Conservation (phyloP, 768 basidiomycete species). For the Amyloporia xantha region DNA sequence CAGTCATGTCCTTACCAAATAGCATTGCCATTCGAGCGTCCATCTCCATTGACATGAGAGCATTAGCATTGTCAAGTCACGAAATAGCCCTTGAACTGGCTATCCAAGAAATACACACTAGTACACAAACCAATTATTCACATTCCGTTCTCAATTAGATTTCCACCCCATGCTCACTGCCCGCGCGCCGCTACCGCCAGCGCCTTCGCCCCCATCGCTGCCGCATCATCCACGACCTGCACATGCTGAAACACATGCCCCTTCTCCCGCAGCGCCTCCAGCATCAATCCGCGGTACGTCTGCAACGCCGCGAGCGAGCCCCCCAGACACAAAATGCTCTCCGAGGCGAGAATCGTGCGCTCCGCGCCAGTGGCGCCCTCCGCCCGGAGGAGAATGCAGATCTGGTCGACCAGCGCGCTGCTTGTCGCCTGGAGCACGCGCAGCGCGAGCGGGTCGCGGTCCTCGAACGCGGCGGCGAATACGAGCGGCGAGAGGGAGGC, state of each 20-base stretch:
- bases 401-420: conserved; percentile 48
- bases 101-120: neutral
- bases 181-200: conserved; percentile 28
- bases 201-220: conserved; percentile 55
- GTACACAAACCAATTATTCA: neutral
- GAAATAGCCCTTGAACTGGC: too few relatives aligned
- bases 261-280: conserved; percentile 47
- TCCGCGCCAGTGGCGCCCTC: conserved; percentile 12
- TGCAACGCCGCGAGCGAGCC: conserved; percentile 69
- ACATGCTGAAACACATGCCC: conserved; percentile 63
- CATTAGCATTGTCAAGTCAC: too few relatives aligned
- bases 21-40: too few relatives aligned
- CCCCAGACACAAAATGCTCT: conserved; percentile 67
- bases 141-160: neutral
- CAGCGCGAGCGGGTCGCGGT: conserved; percentile 59
- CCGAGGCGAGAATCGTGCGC: conserved; percentile 39
- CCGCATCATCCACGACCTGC: conserved; percentile 64
- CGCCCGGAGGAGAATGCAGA: conserved; percentile 46
- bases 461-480: conserved; percentile 67
- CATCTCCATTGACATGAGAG: too few relatives aligned
- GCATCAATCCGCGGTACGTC: conserved; percentile 45
- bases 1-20: neutral
- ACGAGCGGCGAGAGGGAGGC: conserved; percentile 70
- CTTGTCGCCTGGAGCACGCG: conserved; percentile 49
- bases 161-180: neutral